phyloP scores from a whole-genome alignment of 192 early-diverging fungal species.

The Haplosporangium gracile region DNA sequence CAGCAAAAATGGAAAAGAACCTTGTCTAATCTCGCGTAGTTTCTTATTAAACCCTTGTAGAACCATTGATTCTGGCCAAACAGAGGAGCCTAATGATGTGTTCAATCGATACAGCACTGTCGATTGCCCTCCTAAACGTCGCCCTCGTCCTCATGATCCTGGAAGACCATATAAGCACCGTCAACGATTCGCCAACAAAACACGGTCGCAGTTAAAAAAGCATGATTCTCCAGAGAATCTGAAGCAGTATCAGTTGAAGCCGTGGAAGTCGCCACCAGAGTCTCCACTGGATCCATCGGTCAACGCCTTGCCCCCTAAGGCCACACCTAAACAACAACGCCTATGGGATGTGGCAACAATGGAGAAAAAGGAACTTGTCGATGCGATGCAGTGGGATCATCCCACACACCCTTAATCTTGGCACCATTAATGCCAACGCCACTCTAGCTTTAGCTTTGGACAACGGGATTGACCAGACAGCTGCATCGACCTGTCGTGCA shows the following conservation, averaged over 20 bases:
- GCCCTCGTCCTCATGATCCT: background rate
- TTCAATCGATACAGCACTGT: background rate
- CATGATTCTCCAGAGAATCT: conserved; percentile 1
- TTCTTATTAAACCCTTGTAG: too few species aligned
- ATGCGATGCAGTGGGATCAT: conserved; percentile 1
- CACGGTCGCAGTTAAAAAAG: background rate
- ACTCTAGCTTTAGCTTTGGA: background rate
- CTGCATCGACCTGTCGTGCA: background rate
- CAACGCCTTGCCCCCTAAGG: background rate
- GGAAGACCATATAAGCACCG: conserved; percentile 2
- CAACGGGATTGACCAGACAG: background rate
- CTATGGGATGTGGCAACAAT: background rate
- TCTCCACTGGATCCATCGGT: background rate
- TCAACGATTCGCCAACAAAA: conserved; percentile 14
- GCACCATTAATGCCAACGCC: conserved; percentile 7
- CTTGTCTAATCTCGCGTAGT: too few species aligned
- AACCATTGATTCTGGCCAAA: too few species aligned
- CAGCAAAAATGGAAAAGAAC: too few species aligned
- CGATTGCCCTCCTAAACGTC: background rate
- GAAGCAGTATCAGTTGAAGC: conserved; percentile 12
- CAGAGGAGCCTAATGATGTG: too few species aligned
- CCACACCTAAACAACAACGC: background rate
- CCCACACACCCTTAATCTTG: background rate
- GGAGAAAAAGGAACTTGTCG: background rate
- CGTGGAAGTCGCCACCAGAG: conserved; percentile 1